Base-by-base conservation (phyloP, 805 yeast genomes). In the Kuraishia capsulata region DNA sequence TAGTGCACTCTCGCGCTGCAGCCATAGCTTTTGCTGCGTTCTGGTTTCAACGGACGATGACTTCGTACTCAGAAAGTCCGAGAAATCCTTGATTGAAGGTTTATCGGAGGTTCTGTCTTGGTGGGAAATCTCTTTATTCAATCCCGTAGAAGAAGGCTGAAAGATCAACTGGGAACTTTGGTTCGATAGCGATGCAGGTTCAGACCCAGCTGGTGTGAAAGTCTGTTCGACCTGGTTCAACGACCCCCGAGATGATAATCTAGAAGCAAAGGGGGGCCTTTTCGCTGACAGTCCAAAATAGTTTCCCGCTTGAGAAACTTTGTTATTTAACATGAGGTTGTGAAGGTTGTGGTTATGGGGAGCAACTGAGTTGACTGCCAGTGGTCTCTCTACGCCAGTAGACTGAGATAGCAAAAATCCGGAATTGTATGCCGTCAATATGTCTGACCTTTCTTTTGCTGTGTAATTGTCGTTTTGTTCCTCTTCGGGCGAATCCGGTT, bases 11-110 rank as follows among this genome's bases (percentile, higher is more conserved):
- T 83, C 90, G 45, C 90, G 65, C 54, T 83, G 95, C 25, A 86
- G 62, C 95, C 95, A 85, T 37, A 87, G 67, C 44, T 79, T 72
- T 52, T 83, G 92, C 52, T 86, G 95, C 0, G 95, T 84, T 59
- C 95, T 67, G 1, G 85, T 77, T 43, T 78, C 84, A 21, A 62
- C 54, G 38, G 62, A 62, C 1, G 59, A 57, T 1, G 56, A 43
- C 40, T 57, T 46, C 44, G 49, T 30, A 43, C 59, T 60, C 39
- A 71, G 49, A 51, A 64, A 67, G 30, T 64, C 61, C 9, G 62
- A 54, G 46, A 71, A 69, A 42, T 68, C 64, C 30, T 58, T 59
- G 16, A 38, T 38, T 21, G 35, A 30, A 20, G 39, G 42, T 10
- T 32, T 32, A 5, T 18, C 14, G 6, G 35, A 14, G 13, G 5